Evolutionary conservation across 2,329 filamentous ascomycete species (phyloP).

Genomic region (Escovopsis sp.): DNA sequence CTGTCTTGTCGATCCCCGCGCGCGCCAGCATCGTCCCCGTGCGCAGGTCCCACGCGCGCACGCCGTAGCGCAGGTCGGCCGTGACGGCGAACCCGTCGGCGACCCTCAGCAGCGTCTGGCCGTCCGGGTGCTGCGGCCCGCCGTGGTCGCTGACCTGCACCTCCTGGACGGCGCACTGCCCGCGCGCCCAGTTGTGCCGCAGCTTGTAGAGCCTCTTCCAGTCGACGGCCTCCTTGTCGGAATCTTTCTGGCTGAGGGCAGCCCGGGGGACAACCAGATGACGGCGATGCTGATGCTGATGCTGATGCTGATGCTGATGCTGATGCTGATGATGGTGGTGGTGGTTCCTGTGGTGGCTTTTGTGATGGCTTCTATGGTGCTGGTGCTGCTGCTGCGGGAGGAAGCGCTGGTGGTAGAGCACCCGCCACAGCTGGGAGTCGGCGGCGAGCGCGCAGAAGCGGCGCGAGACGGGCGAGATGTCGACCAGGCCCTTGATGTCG

Average conservation of each 20-base stretch:
- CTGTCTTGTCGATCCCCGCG: conserved; percentile 6
- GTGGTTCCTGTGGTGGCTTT: too few species aligned
- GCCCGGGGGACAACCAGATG: too few species aligned
- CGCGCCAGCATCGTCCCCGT: conserved; percentile 40
- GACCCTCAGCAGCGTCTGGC: conserved; percentile 58
- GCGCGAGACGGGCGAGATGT: conserved; percentile 50
- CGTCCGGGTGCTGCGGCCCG: conserved; percentile 20
- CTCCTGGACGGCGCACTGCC: conserved; percentile 67
- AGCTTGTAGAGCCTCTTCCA: conserved; percentile 87
- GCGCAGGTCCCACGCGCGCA: conserved; percentile 67
- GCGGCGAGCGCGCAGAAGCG: conserved; percentile 58
- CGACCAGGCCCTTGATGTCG: conserved; percentile 52
- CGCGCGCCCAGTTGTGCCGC: conserved; percentile 79
- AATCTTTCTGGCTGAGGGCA: too few species aligned
- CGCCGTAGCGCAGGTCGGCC: conserved; percentile 51
- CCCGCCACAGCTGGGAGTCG: conserved; percentile 85
- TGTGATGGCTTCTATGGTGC: too few species aligned
- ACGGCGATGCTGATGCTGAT: too few species aligned
- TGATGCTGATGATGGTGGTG: conserved; percentile 36
- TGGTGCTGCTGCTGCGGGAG: conserved; percentile 45
- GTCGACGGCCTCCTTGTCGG: conserved; percentile 33
- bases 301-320: conserved; percentile 26
- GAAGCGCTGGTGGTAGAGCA: conserved; percentile 74
- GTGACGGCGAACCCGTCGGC: conserved; percentile 66
- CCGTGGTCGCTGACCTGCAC: conserved; percentile 40